Evolutionary conservation across 2,329 filamentous ascomycete genomes (phyloP).

Genomic region (Penicillium capsulatum): DNA sequence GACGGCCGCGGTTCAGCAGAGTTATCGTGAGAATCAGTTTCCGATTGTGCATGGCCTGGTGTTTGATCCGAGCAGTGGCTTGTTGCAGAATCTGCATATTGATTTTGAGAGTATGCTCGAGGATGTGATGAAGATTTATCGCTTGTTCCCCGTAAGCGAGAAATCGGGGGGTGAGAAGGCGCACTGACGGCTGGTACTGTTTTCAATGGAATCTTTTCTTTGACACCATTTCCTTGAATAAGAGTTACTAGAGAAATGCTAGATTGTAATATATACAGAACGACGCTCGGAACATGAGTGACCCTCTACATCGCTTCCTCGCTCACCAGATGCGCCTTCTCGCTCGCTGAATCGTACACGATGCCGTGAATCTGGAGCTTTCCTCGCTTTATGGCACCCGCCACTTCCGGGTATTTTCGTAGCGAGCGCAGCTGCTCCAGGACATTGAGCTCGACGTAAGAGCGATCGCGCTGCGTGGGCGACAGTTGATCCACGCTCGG

Average conservation of each 20-base stretch:
- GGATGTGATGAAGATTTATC: constrained; percentile 26
- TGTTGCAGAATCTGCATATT: constrained; percentile 62
- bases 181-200: too few species aligned
- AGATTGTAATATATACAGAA: too few species aligned
- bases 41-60: constrained; percentile 72
- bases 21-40: constrained; percentile 58
- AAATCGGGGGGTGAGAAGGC: too few species aligned
- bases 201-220: too few species aligned
- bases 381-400: constrained; percentile 7
- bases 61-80: constrained; percentile 64
- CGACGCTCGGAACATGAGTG: too few species aligned
- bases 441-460: constrained; percentile 20
- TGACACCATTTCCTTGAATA: too few species aligned
- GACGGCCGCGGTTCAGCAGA: constrained; percentile 56
- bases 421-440: constrained; percentile 18
- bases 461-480: constrained; percentile 9
- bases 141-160: background rate
- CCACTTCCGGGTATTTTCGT: constrained; percentile 13
- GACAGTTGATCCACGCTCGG: constrained; percentile 10
- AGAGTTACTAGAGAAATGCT: too few species aligned
- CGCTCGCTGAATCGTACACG: constrained; percentile 12
- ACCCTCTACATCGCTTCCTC: too few species aligned
- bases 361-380: constrained; percentile 15
- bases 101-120: constrained; percentile 56
- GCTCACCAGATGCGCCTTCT: too few species aligned